Percentiles rank a stretch among this genome's conserved stretches.
Evolutionary conservation across 2,329 filamentous ascomycete species (phyloP).

Genomic region (Nigrospora sphaerica): DNA sequence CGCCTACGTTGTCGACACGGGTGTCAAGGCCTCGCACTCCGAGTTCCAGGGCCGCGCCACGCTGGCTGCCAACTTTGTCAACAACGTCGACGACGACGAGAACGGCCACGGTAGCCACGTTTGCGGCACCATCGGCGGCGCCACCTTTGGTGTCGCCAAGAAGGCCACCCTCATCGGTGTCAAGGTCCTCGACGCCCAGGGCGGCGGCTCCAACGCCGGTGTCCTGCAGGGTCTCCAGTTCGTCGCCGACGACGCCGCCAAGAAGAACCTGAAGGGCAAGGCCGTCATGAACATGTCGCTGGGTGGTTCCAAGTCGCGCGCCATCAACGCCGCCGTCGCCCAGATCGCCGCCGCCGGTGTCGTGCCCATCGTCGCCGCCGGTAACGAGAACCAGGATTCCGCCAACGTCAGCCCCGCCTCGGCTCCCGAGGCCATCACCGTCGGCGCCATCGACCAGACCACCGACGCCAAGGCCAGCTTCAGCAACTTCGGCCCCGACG

Average conservation of each 20-base stretch:
- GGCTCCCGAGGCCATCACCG: constrained; percentile 48
- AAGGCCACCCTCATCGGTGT: constrained; percentile 47
- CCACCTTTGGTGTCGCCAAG: constrained; percentile 57
- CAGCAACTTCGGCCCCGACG: constrained; percentile 48
- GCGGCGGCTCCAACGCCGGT: constrained; percentile 39
- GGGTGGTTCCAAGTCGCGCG: constrained; percentile 39
- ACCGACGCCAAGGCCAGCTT: constrained; percentile 43
- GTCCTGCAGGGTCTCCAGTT: constrained; percentile 56
- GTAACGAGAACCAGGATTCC: constrained; percentile 50
- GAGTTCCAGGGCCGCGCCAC: constrained; percentile 50
- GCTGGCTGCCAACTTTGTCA: constrained; percentile 45
- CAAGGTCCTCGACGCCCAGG: constrained; percentile 51
- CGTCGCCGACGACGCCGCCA: constrained; percentile 37
- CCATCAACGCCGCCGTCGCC: constrained; percentile 49
- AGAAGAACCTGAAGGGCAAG: constrained; percentile 37
- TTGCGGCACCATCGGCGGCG: constrained; percentile 53
- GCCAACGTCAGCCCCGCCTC: constrained; percentile 45
- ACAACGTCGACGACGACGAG: constrained; percentile 37
- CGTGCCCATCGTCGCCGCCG: constrained; percentile 53
- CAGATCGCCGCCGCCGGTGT: constrained; percentile 41
- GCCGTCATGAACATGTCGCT: constrained; percentile 60
- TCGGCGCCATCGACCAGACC: constrained; percentile 49
- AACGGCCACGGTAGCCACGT: constrained; percentile 61
- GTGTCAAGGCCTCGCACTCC: constrained; percentile 47
- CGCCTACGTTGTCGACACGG: constrained; percentile 60